Conservation (phyloP, 495 filamentous ascomycete species). For the Penicillium coprophilum region DNA sequence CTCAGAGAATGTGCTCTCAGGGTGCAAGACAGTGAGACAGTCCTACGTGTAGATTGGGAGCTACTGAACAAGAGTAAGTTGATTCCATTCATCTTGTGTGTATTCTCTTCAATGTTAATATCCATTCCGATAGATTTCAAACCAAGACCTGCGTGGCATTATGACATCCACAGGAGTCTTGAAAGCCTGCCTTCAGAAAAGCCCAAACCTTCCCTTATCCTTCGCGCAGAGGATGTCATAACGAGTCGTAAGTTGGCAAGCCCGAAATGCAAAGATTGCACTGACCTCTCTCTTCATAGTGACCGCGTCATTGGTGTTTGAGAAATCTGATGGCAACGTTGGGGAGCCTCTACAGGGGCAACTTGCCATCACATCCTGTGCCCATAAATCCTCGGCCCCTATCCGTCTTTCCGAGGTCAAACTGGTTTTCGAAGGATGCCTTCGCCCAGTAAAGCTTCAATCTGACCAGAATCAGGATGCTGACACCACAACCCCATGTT, state of each 20-base stretch:
- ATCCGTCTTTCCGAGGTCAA: slow-evolving; percentile 64
- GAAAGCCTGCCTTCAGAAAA: slow-evolving; percentile 50
- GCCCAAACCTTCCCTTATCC: slow-evolving; percentile 61
- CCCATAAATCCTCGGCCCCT: slow-evolving; percentile 60
- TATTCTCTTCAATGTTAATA: slow-evolving; percentile 9
- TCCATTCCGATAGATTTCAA: slow-evolving; percentile 53
- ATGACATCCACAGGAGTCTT: slow-evolving; percentile 72
- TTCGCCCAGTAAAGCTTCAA: slow-evolving; percentile 56
- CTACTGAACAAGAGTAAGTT: slow-evolving; percentile 65
- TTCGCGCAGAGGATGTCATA: slow-evolving; percentile 65
- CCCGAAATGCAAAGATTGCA: neutral
- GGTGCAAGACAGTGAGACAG: slow-evolving; percentile 59
- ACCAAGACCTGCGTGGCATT: slow-evolving; percentile 60
- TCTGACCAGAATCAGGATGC: slow-evolving; percentile 34
- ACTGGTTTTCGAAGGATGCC: slow-evolving; percentile 65
- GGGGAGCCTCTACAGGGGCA: slow-evolving; percentile 76
- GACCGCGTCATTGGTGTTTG: slow-evolving; percentile 70
- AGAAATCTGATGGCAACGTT: slow-evolving; percentile 73
- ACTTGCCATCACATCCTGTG: slow-evolving; percentile 67
- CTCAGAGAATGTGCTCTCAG: slow-evolving; percentile 70
- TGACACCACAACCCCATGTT: slow-evolving; percentile 23
- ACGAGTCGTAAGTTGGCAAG: slow-evolving; percentile 57
- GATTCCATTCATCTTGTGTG: neutral
- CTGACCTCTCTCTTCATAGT: slow-evolving; percentile 42
- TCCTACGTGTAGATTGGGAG: slow-evolving; percentile 83